A percentile compares a stretch with the other conserved stretches of the same genome.
Evolutionary conservation across 1,139 yeast genomes (phyloP).

Genomic region (Hemisphaericaspora lyxosophila): DNA sequence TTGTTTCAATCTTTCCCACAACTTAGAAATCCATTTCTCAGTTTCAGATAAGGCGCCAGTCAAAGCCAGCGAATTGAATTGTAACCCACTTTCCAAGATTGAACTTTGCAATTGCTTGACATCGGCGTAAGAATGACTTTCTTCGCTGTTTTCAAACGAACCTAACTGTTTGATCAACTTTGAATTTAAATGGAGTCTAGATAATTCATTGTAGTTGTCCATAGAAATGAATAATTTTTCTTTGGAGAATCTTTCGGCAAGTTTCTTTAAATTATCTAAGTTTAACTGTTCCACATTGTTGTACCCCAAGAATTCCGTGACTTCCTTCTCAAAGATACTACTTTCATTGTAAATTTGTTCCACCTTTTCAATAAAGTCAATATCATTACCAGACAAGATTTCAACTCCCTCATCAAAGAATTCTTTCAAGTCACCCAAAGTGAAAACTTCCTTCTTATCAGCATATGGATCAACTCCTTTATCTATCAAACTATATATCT

Average conservation of each 20-base stretch:
- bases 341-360: constrained; percentile 31
- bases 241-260: constrained; percentile 26
- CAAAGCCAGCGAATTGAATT: constrained; percentile 21
- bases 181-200: constrained; percentile 27
- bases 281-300: constrained; percentile 27
- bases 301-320: constrained; percentile 26
- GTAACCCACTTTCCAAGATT: constrained; percentile 27
- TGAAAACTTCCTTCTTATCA: constrained; percentile 37
- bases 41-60: constrained; percentile 23
- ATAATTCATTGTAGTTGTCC: constrained; percentile 27
- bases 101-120: constrained; percentile 24
- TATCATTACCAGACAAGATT: constrained; percentile 31
- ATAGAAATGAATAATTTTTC: constrained; percentile 28
- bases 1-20: constrained; percentile 33
- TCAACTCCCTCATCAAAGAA: constrained; percentile 44
- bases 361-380: constrained; percentile 21
- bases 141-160: constrained; percentile 12
- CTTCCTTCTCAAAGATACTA: constrained; percentile 27
- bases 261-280: constrained; percentile 20
- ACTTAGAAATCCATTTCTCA: constrained; percentile 43
- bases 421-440: constrained; percentile 33
- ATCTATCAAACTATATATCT: constrained; percentile 31
- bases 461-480: constrained; percentile 44
- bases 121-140: constrained; percentile 22
- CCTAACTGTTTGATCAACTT: constrained; percentile 23